Base-by-base conservation (phyloP, 2,329 filamentous ascomycete genomes). In the Plenodomus biglobosus region DNA sequence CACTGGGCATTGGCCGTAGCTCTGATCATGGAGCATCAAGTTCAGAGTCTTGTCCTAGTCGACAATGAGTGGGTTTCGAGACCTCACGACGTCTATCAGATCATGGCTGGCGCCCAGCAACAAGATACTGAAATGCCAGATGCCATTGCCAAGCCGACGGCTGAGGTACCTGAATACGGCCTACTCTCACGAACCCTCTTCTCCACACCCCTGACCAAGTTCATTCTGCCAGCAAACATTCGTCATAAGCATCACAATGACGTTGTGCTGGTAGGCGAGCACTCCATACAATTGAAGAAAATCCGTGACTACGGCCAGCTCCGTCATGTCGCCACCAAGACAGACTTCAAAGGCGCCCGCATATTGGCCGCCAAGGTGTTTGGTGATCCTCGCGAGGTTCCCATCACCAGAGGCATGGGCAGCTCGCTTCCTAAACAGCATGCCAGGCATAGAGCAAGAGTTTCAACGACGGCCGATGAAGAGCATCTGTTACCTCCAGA, bases 211-310 rank as follows among this genome's bases (percentile, higher is more conserved):
- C 76, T 87, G 30, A 80, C 87, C 46, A 86, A 86, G 64, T 87
- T 82, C 76, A 86, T 96, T 37, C 75, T 96, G 13, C 88, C 91
- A 11, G 89, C 86, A n/a, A 83, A 86, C 50, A 77, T 97, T 50
- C 82, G 92, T 48, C 85, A 85, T 46, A 77, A 79, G 42, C 72
- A 79, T 37, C 78, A 85, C 51, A 91, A 94, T 59, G 92, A 97
- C 74, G 83, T 96, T 55, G 86, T 92, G 32, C 90, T 96, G 61
- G 80, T 99, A 48, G 89, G 91, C 44, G 87, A 95, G 57, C 82
- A 87, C 54, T 89, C 84, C 59, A 81, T 99, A 38, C 86, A 92
- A 58, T 84, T 97, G 55, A 87, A 85, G 60, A 87, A 95, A 68
- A 80, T 94, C 2, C 77, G 78, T 4, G 77, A 78, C 38, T 83